Percentiles rank a stretch among this genome's conserved stretches.
Evolutionary conservation across 1,284 basidiomycete species (phyloP).

Genomic region (Mycena citricolor): DNA sequence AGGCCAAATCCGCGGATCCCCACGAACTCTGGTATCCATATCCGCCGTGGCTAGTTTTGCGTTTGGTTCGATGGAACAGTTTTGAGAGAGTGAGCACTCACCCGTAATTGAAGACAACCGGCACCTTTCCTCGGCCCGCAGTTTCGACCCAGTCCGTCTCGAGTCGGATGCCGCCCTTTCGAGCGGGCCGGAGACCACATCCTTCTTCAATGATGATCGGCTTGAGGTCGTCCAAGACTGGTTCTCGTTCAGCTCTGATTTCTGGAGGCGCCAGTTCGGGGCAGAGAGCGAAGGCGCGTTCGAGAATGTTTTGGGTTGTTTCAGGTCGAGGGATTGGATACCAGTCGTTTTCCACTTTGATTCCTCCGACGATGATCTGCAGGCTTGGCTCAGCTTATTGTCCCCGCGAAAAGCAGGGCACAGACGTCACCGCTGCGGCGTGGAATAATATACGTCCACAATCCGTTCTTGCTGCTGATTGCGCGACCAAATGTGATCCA

Average conservation of each 20-base stretch:
- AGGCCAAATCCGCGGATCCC: constrained; percentile 61
- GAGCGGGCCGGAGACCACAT: constrained; percentile 70
- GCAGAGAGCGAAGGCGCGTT: constrained; percentile 53
- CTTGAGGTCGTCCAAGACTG: constrained; percentile 62
- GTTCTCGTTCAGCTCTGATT: constrained; percentile 44
- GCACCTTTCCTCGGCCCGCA: constrained; percentile 33
- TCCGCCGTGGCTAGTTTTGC: constrained; percentile 58
- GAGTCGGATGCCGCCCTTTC: constrained; percentile 68
- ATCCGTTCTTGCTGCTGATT: constrained; percentile 45
- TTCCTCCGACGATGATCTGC: constrained; percentile 69
- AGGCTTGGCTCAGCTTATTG: constrained; percentile 4
- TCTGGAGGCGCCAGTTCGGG: constrained; percentile 70
- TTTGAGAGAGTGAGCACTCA: constrained; percentile 56
- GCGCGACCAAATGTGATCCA: constrained; percentile 66
- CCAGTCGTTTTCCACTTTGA: constrained; percentile 64
- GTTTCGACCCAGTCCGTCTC: constrained; percentile 52
- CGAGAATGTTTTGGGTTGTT: constrained; percentile 60
- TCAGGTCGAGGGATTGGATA: constrained; percentile 58
- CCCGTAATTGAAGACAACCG: constrained; percentile 62
- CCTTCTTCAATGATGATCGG: constrained; percentile 66
- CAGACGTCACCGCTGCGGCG: constrained; percentile 57
- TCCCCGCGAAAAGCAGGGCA: background rate
- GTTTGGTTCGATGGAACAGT: too few species aligned
- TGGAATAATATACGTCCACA: constrained; percentile 72
- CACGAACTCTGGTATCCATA: constrained; percentile 74